These are phyloP conservation scores for Kuraishia piskuri DNA, from an alignment of 805 yeast genomes.

Conservation along the genomic window DNA sequence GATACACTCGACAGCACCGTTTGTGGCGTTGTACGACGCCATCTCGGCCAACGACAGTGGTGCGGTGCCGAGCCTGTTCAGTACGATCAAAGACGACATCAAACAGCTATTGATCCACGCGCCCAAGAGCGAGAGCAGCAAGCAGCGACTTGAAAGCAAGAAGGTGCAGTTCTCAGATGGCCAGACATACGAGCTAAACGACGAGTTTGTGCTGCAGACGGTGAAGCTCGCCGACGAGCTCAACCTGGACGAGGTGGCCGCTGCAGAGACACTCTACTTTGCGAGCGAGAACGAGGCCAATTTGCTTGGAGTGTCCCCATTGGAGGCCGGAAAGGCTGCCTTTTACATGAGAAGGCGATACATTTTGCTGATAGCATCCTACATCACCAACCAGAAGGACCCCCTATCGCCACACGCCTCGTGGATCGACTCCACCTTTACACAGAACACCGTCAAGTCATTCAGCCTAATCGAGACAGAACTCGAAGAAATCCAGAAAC, in stretches of 20 bases:
- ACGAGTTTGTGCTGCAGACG: conserved; percentile 54
- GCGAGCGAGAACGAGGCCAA: conserved; percentile 27
- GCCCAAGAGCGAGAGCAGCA: conserved; percentile 34
- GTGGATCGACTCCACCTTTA: conserved; percentile 11
- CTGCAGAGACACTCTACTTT: conserved; percentile 58
- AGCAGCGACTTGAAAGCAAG: conserved; percentile 38
- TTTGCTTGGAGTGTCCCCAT: conserved; percentile 36
- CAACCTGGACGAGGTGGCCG: conserved; percentile 65
- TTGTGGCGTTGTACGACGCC: conserved; percentile 36
- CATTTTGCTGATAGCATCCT: conserved; percentile 58
- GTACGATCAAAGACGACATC: conserved; percentile 36
- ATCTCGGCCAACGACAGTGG: conserved; percentile 25
- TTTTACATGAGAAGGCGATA: conserved; percentile 65
- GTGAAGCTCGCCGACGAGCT: conserved; percentile 54
- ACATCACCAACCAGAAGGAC: conserved; percentile 19
- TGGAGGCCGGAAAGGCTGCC: conserved; percentile 58
- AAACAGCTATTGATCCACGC: conserved; percentile 31
- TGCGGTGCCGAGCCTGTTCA: conserved; percentile 7
- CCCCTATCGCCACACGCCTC: neutral
- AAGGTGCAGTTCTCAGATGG: conserved; percentile 43
- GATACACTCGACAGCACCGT: conserved; percentile 31
- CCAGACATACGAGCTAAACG: conserved; percentile 52
- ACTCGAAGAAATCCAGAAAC: conserved; percentile 44
- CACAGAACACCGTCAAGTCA: conserved; percentile 39
- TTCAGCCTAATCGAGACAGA: conserved; percentile 52